A percentile compares a stretch with the other conserved stretches of the same genome.
Conservation (phyloP, 306 rosid genomes). For the Casuarina cunninghamiana region DNA sequence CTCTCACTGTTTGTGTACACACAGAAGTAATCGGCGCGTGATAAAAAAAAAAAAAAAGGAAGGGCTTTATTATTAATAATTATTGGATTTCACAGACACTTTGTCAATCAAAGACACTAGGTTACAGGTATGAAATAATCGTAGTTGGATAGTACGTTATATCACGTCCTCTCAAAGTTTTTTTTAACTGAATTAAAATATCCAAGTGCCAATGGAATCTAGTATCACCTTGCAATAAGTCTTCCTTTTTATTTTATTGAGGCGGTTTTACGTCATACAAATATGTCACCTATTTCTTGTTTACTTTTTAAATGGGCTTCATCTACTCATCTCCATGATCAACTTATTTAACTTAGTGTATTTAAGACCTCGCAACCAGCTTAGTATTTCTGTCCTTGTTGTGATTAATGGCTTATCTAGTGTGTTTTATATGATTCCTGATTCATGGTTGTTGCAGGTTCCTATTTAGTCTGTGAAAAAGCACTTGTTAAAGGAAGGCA, state of each 20-base stretch:
- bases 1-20: too few species aligned
- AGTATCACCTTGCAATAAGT: not conserved
- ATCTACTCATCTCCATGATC: not conserved
- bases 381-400: not conserved
- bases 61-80: too few species aligned
- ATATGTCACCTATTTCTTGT: not conserved
- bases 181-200: not conserved
- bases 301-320: not conserved
- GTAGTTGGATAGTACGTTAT: too few species aligned
- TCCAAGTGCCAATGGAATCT: not conserved
- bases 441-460: slow-evolving; percentile 52
- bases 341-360: not conserved
- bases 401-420: not conserved
- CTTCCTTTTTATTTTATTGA: not conserved
- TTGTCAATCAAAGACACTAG: too few species aligned
- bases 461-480: slow-evolving; percentile 75
- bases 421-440: not conserved
- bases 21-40: too few species aligned
- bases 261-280: not conserved
- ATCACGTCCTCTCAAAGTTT: too few species aligned
- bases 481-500: slow-evolving; percentile 72
- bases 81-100: too few species aligned
- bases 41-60: too few species aligned
- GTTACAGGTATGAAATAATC: too few species aligned
- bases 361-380: not conserved